phyloP scores from a whole-genome alignment of 2,329 filamentous ascomycete genomes.

The Beauveria sp. region DNA sequence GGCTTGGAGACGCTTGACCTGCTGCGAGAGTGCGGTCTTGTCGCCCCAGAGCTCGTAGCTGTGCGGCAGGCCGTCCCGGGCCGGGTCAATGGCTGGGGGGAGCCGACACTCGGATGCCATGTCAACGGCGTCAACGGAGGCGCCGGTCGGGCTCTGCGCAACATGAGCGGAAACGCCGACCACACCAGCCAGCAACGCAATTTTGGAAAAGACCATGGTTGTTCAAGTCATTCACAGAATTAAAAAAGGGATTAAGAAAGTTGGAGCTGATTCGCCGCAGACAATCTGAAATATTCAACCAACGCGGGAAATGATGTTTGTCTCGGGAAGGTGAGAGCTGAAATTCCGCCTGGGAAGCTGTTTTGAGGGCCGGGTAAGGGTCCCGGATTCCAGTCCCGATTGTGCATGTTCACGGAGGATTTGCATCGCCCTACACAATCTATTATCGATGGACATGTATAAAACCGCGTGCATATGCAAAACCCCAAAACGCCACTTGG shows the following conservation, averaged over 20 bases:
- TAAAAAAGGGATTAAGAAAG: too few relatives aligned
- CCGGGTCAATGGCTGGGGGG: slow-evolving; percentile 25
- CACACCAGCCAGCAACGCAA: slow-evolving; percentile 8
- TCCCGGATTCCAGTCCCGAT: too few relatives aligned
- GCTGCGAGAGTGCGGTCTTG: slow-evolving; percentile 27
- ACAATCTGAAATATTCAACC: not conserved
- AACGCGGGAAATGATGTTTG: not conserved
- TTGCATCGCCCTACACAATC: too few relatives aligned
- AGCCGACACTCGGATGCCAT: slow-evolving; percentile 25
- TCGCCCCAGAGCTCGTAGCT: slow-evolving; percentile 25
- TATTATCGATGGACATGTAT: too few relatives aligned
- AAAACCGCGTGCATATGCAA: too few relatives aligned
- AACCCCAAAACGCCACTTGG: too few relatives aligned
- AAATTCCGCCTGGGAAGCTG: too few relatives aligned
- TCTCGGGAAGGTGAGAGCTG: not conserved
- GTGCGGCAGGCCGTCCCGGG: slow-evolving; percentile 25
- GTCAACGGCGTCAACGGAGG: slow-evolving; percentile 6
- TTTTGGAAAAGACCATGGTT: slow-evolving; percentile 7
- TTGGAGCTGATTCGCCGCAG: too few relatives aligned
- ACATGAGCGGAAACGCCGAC: not conserved
- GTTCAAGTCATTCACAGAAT: not conserved
- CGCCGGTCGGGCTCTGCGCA: not conserved
- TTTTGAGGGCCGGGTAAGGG: too few relatives aligned
- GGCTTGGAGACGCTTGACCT: slow-evolving; percentile 43
- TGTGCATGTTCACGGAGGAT: too few relatives aligned